Conservation (phyloP, 2,329 filamentous ascomycete species). For the Ophiobolus disseminans region DNA sequence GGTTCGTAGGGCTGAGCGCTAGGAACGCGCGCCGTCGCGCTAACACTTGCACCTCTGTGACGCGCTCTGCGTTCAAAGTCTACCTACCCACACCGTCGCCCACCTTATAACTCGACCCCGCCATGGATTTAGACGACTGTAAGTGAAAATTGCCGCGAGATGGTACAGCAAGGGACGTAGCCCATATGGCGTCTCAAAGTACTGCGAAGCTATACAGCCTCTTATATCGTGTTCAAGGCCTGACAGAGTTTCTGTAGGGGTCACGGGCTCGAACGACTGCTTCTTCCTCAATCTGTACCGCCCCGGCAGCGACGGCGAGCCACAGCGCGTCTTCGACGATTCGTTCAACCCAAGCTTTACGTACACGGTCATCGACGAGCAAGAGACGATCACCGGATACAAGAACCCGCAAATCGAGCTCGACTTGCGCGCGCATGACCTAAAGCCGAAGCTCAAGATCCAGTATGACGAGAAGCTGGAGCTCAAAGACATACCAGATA, state of each 20-base stretch:
- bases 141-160: conserved; percentile 12
- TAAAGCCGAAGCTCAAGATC: conserved; percentile 77
- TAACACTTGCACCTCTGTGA: conserved; percentile 22
- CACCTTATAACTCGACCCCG: neutral
- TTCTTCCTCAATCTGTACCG: conserved; percentile 49
- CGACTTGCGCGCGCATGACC: conserved; percentile 73
- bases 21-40: conserved; percentile 30
- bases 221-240: neutral
- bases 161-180: neutral
- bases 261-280: conserved; percentile 47
- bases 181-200: neutral
- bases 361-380: conserved; percentile 91
- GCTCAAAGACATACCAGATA: conserved; percentile 64
- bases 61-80: conserved; percentile 5
- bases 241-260: conserved; percentile 23
- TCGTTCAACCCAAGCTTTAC: conserved; percentile 86
- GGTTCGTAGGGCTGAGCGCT: conserved; percentile 29
- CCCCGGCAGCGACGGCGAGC: conserved; percentile 24
- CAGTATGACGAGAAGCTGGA: conserved; percentile 77
- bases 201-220: neutral
- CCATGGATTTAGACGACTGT: conserved; percentile 46
- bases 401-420: conserved; percentile 79
- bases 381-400: conserved; percentile 91
- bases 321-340: conserved; percentile 59
- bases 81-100: neutral